These are phyloP conservation scores for Phtheirospermum japonicum DNA, from an alignment of 257 asterid species.

Conservation along the genomic window DNA sequence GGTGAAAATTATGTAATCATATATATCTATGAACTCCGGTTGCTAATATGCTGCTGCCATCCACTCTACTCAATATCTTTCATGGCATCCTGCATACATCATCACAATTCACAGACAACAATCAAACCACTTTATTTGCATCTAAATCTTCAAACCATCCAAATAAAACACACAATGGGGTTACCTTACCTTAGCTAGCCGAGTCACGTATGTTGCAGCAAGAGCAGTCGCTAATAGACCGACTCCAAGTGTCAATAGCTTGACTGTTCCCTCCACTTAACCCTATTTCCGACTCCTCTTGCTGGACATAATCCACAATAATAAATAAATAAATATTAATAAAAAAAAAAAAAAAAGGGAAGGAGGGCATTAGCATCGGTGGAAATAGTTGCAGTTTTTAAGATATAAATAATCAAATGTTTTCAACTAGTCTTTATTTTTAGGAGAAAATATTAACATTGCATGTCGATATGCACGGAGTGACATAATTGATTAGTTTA, in stretches of 20 bases:
- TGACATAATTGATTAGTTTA: background rate
- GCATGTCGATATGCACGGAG: background rate
- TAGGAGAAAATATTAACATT: background rate
- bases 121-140: background rate
- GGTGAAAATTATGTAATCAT: background rate
- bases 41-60: background rate
- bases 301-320: slow-evolving; percentile 40
- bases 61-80: slow-evolving; percentile 47
- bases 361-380: background rate
- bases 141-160: background rate
- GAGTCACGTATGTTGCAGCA: slow-evolving; percentile 83
- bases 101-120: slow-evolving; percentile 7
- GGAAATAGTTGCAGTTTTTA: slow-evolving; percentile 12
- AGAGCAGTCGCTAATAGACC: slow-evolving; percentile 77
- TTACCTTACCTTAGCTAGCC: slow-evolving; percentile 75
- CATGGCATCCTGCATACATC: slow-evolving; percentile 44
- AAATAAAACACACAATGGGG: background rate
- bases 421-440: too few relatives aligned
- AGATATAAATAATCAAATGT: background rate
- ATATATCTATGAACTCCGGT: background rate
- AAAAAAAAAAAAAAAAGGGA: background rate
- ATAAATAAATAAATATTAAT: background rate
- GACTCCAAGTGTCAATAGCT: slow-evolving; percentile 74
- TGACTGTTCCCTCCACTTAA: slow-evolving; percentile 66
- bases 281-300: slow-evolving; percentile 75